These are phyloP conservation scores for Cicer yamashitae DNA, from an alignment of 306 rosid species.

Conservation along the genomic window DNA sequence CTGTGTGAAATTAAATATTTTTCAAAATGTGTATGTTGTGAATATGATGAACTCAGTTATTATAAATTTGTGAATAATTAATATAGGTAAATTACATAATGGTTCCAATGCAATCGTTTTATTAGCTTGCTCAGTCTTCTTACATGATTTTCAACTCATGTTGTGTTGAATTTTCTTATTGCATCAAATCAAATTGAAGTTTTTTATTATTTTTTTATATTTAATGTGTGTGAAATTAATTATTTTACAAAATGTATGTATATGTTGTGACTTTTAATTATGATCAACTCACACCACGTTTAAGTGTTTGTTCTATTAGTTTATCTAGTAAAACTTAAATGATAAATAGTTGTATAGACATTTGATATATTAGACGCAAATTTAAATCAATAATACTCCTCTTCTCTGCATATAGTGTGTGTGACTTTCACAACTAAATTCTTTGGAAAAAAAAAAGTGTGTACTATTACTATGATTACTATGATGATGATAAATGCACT, in stretches of 20 bases:
- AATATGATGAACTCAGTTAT: conserved; percentile 7
- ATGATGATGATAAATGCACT: conserved; percentile 37
- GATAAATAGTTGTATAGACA: too few relatives aligned
- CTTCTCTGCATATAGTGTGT: too few relatives aligned
- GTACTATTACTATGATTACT: conserved; percentile 28
- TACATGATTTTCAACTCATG: conserved; percentile 29
- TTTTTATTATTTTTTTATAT: not conserved
- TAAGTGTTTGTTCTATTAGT: not conserved
- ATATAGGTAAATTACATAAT: conserved; percentile 26
- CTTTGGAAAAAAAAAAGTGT: not conserved
- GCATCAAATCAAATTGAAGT: conserved; percentile 33
- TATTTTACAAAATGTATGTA: conserved; percentile 21
- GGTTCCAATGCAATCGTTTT: conserved; percentile 40
- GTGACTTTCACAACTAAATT: too few relatives aligned
- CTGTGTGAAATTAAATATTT: not conserved
- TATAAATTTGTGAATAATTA: conserved; percentile 38
- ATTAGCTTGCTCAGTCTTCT: conserved; percentile 43
- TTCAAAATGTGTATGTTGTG: conserved; percentile 31
- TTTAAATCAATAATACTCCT: too few relatives aligned
- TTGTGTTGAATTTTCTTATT: conserved; percentile 37
- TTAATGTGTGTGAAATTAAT: not conserved
- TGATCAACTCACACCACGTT: conserved; percentile 36
- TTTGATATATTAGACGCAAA: too few relatives aligned
- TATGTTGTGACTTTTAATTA: conserved; percentile 24
- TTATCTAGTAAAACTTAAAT: too few relatives aligned